phyloP scores from a whole-genome alignment of 2,329 filamentous ascomycete genomes.

The Macrophomina pseudophaseolina region DNA sequence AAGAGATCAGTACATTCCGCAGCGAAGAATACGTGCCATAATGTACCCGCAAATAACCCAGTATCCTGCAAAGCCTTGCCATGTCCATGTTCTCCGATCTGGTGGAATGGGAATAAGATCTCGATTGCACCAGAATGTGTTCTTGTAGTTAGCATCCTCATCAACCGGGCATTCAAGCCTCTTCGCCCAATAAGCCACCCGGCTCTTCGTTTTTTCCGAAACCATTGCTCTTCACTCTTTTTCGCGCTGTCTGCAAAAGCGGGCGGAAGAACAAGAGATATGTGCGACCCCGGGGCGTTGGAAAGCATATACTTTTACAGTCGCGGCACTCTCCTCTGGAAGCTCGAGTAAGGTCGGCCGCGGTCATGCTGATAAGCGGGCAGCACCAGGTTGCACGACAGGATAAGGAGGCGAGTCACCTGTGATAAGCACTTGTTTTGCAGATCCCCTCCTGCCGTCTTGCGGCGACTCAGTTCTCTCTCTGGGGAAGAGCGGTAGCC shows the following conservation, averaged over 20 bases:
- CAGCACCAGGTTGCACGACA: slow-evolving; percentile 10
- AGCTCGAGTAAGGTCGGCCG: slow-evolving; percentile 4
- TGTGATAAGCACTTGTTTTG: slow-evolving; percentile 21
- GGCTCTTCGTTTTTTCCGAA: slow-evolving; percentile 2
- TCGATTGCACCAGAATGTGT: slow-evolving; percentile 25
- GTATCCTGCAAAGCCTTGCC: slow-evolving; percentile 26
- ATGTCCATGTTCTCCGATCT: slow-evolving; percentile 20
- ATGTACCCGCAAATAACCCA: slow-evolving; percentile 22
- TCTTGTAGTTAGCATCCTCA: slow-evolving; percentile 18
- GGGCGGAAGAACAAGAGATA: background rate
- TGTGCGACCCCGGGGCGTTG: background rate
- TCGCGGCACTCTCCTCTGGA: background rate
- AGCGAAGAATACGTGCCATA: background rate
- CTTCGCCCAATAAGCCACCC: slow-evolving; percentile 24
- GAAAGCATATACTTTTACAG: slow-evolving; percentile 7
- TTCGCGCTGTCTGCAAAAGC: background rate
- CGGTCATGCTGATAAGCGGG: slow-evolving; percentile 18
- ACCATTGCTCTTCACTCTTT: slow-evolving; percentile 7
- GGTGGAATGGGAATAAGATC: slow-evolving; percentile 24
- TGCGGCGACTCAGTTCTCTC: background rate
- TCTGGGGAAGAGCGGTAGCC: slow-evolving; percentile 8
- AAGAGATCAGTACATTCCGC: background rate
- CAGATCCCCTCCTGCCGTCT: slow-evolving; percentile 5
- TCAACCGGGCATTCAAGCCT: slow-evolving; percentile 26
- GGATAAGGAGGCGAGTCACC: slow-evolving; percentile 8